These are phyloP conservation scores for Colletotrichum shisoi DNA, from an alignment of 2,329 filamentous ascomycete genomes.

Conservation along the genomic window DNA sequence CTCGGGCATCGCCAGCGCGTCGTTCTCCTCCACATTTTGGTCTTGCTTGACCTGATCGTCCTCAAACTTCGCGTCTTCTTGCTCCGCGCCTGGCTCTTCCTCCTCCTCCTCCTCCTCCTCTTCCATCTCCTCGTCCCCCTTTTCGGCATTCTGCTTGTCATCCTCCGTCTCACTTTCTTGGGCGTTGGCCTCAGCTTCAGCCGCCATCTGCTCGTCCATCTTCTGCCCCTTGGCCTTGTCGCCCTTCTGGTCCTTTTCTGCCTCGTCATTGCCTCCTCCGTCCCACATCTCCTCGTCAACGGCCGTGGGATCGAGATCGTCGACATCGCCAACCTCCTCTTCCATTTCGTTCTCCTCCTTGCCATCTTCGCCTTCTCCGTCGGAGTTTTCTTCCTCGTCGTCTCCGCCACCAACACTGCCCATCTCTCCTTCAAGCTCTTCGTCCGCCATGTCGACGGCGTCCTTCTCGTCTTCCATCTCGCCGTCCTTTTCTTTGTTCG, in stretches of 20 bases:
- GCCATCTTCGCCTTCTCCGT: constrained; percentile 70
- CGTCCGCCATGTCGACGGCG: constrained; percentile 89
- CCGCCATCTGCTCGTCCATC: constrained; percentile 66
- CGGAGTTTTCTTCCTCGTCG: constrained; percentile 66
- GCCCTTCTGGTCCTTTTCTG: constrained; percentile 82
- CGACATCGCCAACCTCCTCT: constrained; percentile 88
- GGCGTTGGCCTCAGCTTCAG: constrained; percentile 65
- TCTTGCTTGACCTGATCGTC: constrained; percentile 69
- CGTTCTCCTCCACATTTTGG: constrained; percentile 80
- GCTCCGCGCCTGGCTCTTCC: constrained; percentile 67
- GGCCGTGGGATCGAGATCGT: constrained; percentile 86
- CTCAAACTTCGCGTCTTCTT: constrained; percentile 62
- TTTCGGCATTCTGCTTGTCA: constrained; percentile 52
- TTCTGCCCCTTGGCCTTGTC: constrained; percentile 76
- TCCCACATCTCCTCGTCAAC: constrained; percentile 99
- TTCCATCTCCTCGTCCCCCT: constrained; percentile 52
- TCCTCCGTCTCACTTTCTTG: constrained; percentile 54
- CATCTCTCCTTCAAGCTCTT: constrained; percentile 88
- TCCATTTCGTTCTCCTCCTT: constrained; percentile 76
- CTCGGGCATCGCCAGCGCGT: constrained; percentile 83
- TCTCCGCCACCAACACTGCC: constrained; percentile 68
- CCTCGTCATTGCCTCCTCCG: constrained; percentile 78
- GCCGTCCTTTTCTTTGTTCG: constrained; percentile 68
- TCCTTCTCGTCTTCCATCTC: constrained; percentile 83
- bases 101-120: constrained; percentile 62